Conservation (phyloP, 768 basidiomycete genomes). For the Podaxis sp. region DNA sequence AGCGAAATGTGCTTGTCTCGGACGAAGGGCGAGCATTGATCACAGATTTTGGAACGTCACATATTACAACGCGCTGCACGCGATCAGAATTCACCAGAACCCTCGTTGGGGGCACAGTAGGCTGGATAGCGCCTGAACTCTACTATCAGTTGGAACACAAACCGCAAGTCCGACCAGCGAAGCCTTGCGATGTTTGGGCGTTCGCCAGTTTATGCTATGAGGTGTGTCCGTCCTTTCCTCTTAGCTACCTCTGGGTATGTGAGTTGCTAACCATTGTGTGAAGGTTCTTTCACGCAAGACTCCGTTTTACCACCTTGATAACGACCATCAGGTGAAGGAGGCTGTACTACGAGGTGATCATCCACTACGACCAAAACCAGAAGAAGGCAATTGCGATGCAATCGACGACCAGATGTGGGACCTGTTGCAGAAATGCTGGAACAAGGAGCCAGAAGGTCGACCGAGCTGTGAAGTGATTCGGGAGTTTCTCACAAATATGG, state of each 20-base stretch:
- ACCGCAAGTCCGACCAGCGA: background rate
- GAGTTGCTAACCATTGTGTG: background rate
- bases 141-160: background rate
- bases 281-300: background rate
- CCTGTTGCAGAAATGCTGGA: background rate
- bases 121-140: background rate
- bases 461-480: background rate
- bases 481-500: background rate
- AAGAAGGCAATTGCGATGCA: background rate
- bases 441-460: background rate
- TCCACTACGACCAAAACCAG: background rate
- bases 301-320: background rate
- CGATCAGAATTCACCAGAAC: background rate
- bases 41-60: background rate
- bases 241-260: background rate
- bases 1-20: background rate
- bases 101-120: background rate
- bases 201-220: conserved; percentile 1
- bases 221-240: background rate
- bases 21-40: background rate
- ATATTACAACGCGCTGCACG: background rate
- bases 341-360: background rate
- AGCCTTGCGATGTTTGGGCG: conserved; percentile 1
- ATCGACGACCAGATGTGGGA: background rate
- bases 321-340: background rate